Conservation (phyloP, 2,329 filamentous ascomycete genomes). For the Colletotrichum truncatum region DNA sequence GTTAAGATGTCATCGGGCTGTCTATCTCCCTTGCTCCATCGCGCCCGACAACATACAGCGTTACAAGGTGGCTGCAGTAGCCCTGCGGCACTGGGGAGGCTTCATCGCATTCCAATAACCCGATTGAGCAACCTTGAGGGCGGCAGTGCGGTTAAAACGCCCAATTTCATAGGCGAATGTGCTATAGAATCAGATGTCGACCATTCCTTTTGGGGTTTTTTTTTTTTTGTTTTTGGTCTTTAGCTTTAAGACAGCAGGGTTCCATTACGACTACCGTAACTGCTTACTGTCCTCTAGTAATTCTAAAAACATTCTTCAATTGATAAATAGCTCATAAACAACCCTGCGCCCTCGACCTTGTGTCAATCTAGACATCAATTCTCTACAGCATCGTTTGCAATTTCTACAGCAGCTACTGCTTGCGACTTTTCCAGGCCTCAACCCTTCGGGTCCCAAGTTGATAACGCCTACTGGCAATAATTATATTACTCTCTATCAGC, state of each 20-base stretch:
- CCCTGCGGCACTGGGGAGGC: background rate
- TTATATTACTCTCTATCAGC: background rate
- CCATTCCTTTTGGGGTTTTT: background rate
- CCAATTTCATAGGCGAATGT: background rate
- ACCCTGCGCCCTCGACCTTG: too few relatives aligned
- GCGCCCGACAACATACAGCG: too few relatives aligned
- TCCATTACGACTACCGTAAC: too few relatives aligned
- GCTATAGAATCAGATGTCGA: background rate
- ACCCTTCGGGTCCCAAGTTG: fast-evolving
- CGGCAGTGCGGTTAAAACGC: background rate
- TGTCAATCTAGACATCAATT: too few relatives aligned
- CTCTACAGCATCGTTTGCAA: too few relatives aligned
- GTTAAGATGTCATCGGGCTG: background rate
- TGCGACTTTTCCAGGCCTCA: background rate
- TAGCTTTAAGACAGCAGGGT: too few relatives aligned
- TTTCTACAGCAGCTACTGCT: too few relatives aligned
- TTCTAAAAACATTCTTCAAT: too few relatives aligned
- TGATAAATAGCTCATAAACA: too few relatives aligned
- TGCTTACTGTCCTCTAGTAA: too few relatives aligned
- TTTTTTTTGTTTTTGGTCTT: background rate
- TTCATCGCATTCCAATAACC: background rate
- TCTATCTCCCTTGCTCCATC: too few relatives aligned
- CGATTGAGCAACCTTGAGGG: background rate
- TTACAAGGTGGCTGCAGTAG: background rate
- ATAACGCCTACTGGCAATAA: background rate